phyloP scores from a whole-genome alignment of 371 early-diverging fungal genomes.

The Mycotypha africana region DNA sequence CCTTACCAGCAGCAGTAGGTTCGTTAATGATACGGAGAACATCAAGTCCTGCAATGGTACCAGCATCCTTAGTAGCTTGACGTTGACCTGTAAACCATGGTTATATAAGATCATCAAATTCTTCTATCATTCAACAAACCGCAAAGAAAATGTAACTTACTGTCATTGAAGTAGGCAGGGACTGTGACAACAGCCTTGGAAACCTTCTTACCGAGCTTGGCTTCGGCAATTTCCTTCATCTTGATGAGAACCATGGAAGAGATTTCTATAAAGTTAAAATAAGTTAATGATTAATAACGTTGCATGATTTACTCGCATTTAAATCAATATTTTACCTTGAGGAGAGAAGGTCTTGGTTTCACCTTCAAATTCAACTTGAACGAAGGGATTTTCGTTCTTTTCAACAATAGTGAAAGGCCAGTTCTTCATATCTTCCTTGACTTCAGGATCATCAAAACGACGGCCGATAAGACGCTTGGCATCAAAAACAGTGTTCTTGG shows the following conservation, averaged over 20 bases:
- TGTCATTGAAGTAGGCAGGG: conserved; percentile 80
- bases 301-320: no score
- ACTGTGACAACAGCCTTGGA: conserved; percentile 92
- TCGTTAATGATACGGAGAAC: conserved; percentile 91
- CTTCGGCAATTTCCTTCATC: conserved; percentile 91
- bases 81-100: conserved; percentile 81
- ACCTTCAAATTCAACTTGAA: conserved; percentile 77
- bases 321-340: conserved; percentile 52
- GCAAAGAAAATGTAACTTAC: no score
- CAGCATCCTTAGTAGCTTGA: conserved; percentile 84
- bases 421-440: conserved; percentile 88
- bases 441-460: conserved; percentile 83
- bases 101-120: conserved; percentile 19
- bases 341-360: conserved; percentile 83
- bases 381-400: conserved; percentile 65
- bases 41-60: conserved; percentile 74
- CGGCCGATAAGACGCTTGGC: conserved; percentile 97
- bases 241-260: conserved; percentile 88
- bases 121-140: no score
- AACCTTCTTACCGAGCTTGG: conserved; percentile 78
- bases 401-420: conserved; percentile 84
- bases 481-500: conserved; percentile 89
- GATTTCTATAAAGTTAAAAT: conserved; percentile 55
- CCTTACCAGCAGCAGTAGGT: conserved; percentile 81
- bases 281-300: background rate